Evolutionary conservation across 2,329 filamentous ascomycete species (phyloP).

Genomic region (Venturia carpophila): DNA sequence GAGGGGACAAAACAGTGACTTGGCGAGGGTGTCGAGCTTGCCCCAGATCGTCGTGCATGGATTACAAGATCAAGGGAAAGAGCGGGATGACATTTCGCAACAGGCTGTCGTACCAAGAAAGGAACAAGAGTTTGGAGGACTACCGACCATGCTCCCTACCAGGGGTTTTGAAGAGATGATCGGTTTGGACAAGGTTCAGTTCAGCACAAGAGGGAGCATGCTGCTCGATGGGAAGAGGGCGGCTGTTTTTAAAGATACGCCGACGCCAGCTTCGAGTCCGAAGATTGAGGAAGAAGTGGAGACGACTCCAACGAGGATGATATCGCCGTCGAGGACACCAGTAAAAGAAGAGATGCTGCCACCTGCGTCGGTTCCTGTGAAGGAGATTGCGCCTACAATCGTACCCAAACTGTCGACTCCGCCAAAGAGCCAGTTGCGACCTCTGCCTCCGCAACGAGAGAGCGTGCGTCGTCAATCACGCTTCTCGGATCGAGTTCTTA

Average conservation of each 20-base stretch:
- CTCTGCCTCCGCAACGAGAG: not conserved
- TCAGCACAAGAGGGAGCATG: conserved; percentile 54
- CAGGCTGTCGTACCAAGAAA: not conserved
- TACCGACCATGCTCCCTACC: conserved; percentile 47
- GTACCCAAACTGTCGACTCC: not conserved
- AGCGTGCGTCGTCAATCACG: conserved; percentile 5
- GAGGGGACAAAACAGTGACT: not conserved
- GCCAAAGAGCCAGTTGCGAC: conserved; percentile 1
- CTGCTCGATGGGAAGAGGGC: conserved; percentile 39
- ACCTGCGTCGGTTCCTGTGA: not conserved
- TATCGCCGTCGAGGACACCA: conserved; percentile 20
- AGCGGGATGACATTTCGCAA: not conserved
- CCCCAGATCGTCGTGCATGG: conserved; percentile 40
- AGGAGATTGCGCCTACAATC: not conserved
- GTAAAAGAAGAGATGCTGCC: not conserved
- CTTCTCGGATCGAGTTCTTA: conserved; percentile 37
- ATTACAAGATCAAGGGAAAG: conserved; percentile 25
- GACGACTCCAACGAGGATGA: conserved; percentile 18
- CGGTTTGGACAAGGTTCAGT: conserved; percentile 45
- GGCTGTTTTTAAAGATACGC: not conserved
- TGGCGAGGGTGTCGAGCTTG: conserved; percentile 30
- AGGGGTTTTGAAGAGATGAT: conserved; percentile 46
- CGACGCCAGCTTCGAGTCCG: not conserved
- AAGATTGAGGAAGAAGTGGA: conserved; percentile 18
- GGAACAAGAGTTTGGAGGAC: conserved; percentile 30